phyloP scores from a whole-genome alignment of 2,329 filamentous ascomycete species.

The Macrophomina phaseolina region DNA sequence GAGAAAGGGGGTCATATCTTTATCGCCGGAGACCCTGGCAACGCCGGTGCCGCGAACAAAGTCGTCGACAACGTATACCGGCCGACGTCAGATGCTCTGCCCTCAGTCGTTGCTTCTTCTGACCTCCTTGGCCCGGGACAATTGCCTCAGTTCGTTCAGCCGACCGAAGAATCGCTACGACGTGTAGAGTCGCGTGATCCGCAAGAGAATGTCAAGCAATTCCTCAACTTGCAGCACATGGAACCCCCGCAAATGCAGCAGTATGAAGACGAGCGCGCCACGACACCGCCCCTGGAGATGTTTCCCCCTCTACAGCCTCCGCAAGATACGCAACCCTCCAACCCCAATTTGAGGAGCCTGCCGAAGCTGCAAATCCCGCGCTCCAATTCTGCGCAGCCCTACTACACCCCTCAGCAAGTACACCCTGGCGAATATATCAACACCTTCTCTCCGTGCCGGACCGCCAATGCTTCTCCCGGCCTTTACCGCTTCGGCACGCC shows the following conservation, averaged over 20 bases:
- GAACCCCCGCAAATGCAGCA: conserved; percentile 63
- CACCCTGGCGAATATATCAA: conserved; percentile 31
- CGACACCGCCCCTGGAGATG: conserved; percentile 47
- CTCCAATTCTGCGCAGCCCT: conserved; percentile 43
- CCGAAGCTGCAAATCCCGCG: conserved; percentile 64
- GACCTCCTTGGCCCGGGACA: conserved; percentile 79
- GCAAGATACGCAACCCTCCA: conserved; percentile 44
- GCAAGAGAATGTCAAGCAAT: conserved; percentile 91
- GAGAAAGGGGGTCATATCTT: conserved; percentile 73
- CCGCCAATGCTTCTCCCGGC: conserved; percentile 57
- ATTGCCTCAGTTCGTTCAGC: conserved; percentile 62
- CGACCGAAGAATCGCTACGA: conserved; percentile 74
- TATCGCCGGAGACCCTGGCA: conserved; percentile 79
- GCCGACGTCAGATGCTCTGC: conserved; percentile 75
- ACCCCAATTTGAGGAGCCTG: conserved; percentile 59
- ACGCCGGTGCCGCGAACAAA: conserved; percentile 67
- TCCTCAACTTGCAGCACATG: conserved; percentile 81
- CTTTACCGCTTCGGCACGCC: conserved; percentile 84
- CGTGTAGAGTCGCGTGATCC: conserved; percentile 76
- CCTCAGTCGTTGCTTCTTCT: conserved; percentile 88
- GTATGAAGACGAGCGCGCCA: conserved; percentile 64
- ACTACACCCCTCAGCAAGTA: conserved; percentile 31
- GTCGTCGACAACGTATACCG: conserved; percentile 62
- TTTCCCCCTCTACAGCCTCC: conserved; percentile 47
- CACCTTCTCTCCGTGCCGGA: conserved; percentile 52